A percentile compares a stretch with the other conserved stretches of the same genome.
These are phyloP conservation scores for Phytophthora hybrid DNA, from an alignment of 352 stramenopile species.

Conservation along the genomic window DNA sequence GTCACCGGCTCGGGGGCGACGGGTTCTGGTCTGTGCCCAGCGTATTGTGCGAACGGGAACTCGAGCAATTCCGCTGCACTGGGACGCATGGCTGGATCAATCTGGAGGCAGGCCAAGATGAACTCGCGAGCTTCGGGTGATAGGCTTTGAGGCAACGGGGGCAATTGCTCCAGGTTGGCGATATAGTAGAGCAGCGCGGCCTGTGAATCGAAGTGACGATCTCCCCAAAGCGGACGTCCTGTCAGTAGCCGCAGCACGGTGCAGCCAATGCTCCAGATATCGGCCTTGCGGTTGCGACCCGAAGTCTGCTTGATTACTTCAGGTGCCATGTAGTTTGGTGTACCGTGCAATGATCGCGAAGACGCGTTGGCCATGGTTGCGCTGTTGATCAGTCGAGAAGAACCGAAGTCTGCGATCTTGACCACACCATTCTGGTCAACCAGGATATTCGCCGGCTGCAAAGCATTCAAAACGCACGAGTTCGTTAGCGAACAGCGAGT, in stretches of 20 bases:
- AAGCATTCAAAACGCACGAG: neutral
- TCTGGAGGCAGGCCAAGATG: slow-evolving; percentile 56
- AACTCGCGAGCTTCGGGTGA: slow-evolving; percentile 58
- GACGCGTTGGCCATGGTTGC: slow-evolving; percentile 54
- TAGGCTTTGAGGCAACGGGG: slow-evolving; percentile 47
- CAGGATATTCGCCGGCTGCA: slow-evolving; percentile 92
- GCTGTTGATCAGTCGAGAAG: slow-evolving; percentile 78
- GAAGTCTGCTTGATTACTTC: slow-evolving; percentile 89
- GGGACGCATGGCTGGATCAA: slow-evolving; percentile 70
- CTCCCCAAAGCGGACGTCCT: slow-evolving; percentile 77
- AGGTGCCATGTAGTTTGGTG: slow-evolving; percentile 90
- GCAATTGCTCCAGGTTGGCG: slow-evolving; percentile 55
- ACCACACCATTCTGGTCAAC: slow-evolving; percentile 94
- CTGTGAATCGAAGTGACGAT: slow-evolving; percentile 79
- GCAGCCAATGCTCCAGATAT: slow-evolving; percentile 89
- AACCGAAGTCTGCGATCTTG: slow-evolving; percentile 96
- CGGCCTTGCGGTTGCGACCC: slow-evolving; percentile 70
- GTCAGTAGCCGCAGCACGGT: slow-evolving; percentile 83
- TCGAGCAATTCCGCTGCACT: slow-evolving; percentile 89
- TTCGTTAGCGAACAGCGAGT: neutral
- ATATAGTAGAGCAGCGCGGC: slow-evolving; percentile 75
- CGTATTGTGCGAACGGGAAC: slow-evolving; percentile 86
- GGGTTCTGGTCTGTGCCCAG: slow-evolving; percentile 22
- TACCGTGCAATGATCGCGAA: slow-evolving; percentile 70
- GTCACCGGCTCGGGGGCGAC: slow-evolving; percentile 10